Evolutionary conservation across 768 basidiomycete genomes (phyloP), one percentile per base, ranked within the genome.

Genomic region (Boletus rex-veris): DNA sequence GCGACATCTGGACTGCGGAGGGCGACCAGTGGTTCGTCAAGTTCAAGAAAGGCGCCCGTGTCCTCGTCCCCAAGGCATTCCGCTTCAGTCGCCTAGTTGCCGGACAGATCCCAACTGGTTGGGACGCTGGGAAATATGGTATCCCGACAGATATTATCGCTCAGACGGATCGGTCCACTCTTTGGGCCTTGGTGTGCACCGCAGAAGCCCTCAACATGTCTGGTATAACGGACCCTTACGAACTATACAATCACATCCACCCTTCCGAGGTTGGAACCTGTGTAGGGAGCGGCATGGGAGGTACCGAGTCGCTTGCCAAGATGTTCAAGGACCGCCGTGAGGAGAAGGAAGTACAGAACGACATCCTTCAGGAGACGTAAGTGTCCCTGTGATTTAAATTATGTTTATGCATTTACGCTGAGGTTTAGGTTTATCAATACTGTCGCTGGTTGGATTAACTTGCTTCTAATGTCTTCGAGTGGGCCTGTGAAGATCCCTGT

Each of bases 241-340:
- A 98, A 71, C 77, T 99, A 3, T 99, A 98, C 79, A 85, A 98
- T 73, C 81, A 96, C 67, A 81, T 99, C 64, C 97, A 99, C 71
- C 96, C 97, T 3, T 92, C 93, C 3, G 94, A 98, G 65, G 89
- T 98, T 55, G 97, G 97, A 54, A 92, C 94, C 3, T 84, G 87
- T 52, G 75, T 99, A 55, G 97, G 97, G 52, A 93, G 92, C 64
- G 97, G 97, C 61, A 98, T 99, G 96, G 97, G 97, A 63, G 97
- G 97, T 64, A 84, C 92, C 58, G 83, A 85, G 54, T 90, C 89
- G 65, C 78, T 98, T 74, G 80, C 86, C 48, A 86, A 90, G 74
- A 99, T 99, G 97, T 99, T 99, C 82, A 97, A 92, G 72, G 97
- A 99, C 69, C 88, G 97, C 58, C 89, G 94, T 38, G 96, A 98